phyloP scores from a whole-genome alignment of 345 rosid species.

The Theobroma cacao region DNA sequence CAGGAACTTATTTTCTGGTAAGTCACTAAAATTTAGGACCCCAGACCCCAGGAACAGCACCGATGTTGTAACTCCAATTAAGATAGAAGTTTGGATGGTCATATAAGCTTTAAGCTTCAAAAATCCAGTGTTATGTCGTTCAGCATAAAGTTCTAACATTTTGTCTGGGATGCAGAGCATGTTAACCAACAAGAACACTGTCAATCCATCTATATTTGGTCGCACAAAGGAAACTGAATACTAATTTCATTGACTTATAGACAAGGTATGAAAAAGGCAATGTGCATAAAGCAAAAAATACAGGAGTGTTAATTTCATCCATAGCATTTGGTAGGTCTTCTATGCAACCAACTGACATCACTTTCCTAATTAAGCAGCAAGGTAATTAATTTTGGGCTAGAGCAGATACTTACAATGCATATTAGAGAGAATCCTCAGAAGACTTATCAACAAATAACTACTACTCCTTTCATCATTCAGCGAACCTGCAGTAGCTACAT shows the following conservation, averaged over 20 bases:
- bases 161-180: background rate
- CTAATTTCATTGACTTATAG: background rate
- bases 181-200: background rate
- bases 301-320: background rate
- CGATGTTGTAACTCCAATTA: background rate
- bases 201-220: constrained; percentile 1
- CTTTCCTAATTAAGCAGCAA: constrained; percentile 9
- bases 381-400: background rate
- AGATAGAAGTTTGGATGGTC: background rate
- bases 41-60: background rate
- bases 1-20: background rate
- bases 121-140: background rate
- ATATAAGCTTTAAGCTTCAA: background rate
- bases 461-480: constrained; percentile 46
- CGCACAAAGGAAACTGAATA: background rate
- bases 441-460: constrained; percentile 48
- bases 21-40: background rate
- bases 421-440: constrained; percentile 57
- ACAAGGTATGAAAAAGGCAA: constrained; percentile 1
- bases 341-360: constrained; percentile 2
- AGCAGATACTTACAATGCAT: constrained; percentile 51
- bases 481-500: constrained; percentile 28
- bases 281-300: background rate
- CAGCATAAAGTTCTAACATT: background rate
- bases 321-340: background rate